Evolutionary conservation across 1,139 yeast species (phyloP), one percentile per base, ranked within the genome.

Genomic region (Yamadazyma trypodendri): DNA sequence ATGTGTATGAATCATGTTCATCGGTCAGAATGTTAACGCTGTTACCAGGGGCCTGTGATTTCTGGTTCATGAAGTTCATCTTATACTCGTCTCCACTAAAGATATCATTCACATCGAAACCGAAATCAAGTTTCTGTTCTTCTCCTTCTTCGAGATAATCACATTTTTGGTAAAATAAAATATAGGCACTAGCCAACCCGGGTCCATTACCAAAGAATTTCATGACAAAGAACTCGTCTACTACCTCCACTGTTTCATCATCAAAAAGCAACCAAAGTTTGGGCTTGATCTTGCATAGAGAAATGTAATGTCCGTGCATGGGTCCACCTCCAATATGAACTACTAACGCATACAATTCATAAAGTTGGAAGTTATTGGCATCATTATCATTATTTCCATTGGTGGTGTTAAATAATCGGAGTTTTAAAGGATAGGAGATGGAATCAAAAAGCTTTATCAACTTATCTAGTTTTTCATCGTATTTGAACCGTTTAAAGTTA

Each of bases 281-380:
- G 15, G 77, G 73, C 40, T 77, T 81, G 11, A 90, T 83, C 56
- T 89, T 89, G 46, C 95, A 84, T 8, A 92, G 67, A 0, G 96
- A 78, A 11, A 92, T 90, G 55, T 92, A 92, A 59, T 92, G 98
- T 0, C 98, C 98, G 61, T 90, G 97, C 69, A 89, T 89, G 1
- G 97, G 97, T 0, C 97, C 97, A 2, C 97, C 95, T 4, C 98
- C 98, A 52, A 92, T 83, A 55, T 92, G 98, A 15, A 92, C 89
- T 16, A 92, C 94, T 31, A 90, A 81, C 0, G 94, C 89, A 45
- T 81, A 84, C 37, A 92, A 65, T 51, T 89, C 96, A 54, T 89
- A 92, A 21, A 83, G 70, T n/a, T 61, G 57, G 36, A 61, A 62
- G 28, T 78, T 79, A 15, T 48, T 49, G 12, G 48, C 51, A 3